Evolutionary conservation across 345 rosid species (phyloP).

Genomic region (Salix dunnii): DNA sequence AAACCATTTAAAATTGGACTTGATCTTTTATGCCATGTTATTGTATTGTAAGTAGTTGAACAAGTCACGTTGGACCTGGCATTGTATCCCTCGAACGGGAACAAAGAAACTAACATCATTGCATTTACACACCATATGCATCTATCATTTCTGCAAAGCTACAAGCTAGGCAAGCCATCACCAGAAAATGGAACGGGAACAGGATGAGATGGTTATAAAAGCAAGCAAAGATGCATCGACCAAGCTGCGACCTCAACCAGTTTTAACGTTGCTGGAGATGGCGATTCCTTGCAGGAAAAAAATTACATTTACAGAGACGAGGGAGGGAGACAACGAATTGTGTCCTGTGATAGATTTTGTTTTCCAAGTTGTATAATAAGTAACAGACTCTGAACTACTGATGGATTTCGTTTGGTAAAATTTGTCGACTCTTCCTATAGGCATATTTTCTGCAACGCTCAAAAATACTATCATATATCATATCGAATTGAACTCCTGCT

Average conservation of each 20-base stretch:
- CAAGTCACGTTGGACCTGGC: too few relatives aligned
- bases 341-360: background rate
- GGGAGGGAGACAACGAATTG: background rate
- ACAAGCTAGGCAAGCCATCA: background rate
- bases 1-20: too few relatives aligned
- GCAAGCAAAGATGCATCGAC: background rate
- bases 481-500: conserved; percentile 87
- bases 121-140: too few relatives aligned
- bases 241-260: background rate
- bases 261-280: background rate
- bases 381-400: conserved; percentile 2
- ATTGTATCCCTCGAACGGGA: too few relatives aligned
- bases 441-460: conserved; percentile 88
- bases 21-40: too few relatives aligned
- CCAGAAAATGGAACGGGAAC: background rate
- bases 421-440: conserved; percentile 53
- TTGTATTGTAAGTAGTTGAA: too few relatives aligned
- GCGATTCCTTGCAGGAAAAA: background rate
- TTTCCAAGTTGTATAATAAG: background rate
- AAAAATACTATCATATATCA: conserved; percentile 88
- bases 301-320: background rate
- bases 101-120: too few relatives aligned
- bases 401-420: conserved; percentile 38
- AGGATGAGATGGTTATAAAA: background rate
- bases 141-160: background rate